phyloP scores from a whole-genome alignment of 306 rosid genomes.

The Malus sylvestris region DNA sequence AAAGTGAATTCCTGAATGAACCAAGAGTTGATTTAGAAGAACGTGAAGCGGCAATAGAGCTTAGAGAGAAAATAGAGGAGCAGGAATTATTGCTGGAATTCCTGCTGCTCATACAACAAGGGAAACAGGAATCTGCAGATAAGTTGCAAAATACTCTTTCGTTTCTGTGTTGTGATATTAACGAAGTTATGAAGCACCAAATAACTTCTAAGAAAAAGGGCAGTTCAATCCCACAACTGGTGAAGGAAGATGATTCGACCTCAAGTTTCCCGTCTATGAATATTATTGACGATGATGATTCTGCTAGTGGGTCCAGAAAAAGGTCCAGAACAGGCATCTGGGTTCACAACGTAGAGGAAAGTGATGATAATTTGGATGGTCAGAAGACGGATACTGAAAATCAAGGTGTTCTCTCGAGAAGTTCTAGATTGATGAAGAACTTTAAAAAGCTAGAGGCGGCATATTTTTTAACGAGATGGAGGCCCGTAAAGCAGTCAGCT shows the following conservation, averaged over 20 bases:
- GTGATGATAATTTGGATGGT: constrained; percentile 51
- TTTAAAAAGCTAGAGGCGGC: constrained; percentile 88
- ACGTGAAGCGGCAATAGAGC: constrained; percentile 83
- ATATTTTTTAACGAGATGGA: constrained; percentile 72
- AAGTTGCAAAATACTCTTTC: constrained; percentile 76
- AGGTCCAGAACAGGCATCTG: constrained; percentile 52
- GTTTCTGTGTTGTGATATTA: constrained; percentile 73
- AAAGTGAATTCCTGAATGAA: constrained; percentile 75
- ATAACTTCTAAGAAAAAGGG: constrained; percentile 43
- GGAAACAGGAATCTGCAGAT: constrained; percentile 72
- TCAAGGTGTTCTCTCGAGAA: constrained; percentile 40
- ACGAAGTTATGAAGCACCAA: constrained; percentile 76
- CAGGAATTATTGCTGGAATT: constrained; percentile 83
- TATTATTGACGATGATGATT: constrained; percentile 46
- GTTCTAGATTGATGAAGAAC: constrained; percentile 78
- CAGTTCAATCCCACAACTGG: constrained; percentile 36
- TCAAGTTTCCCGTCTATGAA: constrained; percentile 57
- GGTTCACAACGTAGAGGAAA: constrained; percentile 38
- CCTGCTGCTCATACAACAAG: constrained; percentile 66
- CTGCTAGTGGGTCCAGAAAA: constrained; percentile 65
- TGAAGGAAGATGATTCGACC: constrained; percentile 38
- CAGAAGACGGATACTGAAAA: constrained; percentile 29
- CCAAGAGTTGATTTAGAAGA: constrained; percentile 74
- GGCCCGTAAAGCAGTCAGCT: constrained; percentile 40
- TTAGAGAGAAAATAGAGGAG: constrained; percentile 71